Evolutionary conservation across 306 rosid species (phyloP).

Genomic region (Datisca glomerata): DNA sequence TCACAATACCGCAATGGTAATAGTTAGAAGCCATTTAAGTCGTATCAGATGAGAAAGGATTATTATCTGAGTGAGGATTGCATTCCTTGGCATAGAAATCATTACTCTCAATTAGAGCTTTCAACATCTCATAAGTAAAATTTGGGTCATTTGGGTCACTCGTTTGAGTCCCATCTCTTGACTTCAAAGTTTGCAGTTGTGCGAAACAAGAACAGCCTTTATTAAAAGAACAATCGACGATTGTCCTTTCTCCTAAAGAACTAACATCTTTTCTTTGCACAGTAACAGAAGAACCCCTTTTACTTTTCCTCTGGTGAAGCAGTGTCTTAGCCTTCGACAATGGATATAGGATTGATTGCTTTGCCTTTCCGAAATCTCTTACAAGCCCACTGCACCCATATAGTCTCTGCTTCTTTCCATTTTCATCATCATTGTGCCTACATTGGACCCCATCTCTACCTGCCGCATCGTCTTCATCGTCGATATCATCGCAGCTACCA

Average conservation of each 20-base stretch:
- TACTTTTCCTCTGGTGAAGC: slow-evolving; percentile 17
- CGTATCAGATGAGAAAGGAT: neutral
- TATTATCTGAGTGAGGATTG: slow-evolving; percentile 48
- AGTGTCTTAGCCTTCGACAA: slow-evolving; percentile 32
- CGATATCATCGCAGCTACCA: slow-evolving; percentile 20
- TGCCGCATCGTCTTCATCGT: slow-evolving; percentile 21
- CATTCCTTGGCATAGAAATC: slow-evolving; percentile 60
- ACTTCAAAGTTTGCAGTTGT: slow-evolving; percentile 33
- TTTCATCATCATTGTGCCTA: slow-evolving; percentile 8
- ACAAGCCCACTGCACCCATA: slow-evolving; percentile 15
- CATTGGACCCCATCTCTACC: slow-evolving; percentile 2
- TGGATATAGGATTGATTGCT: slow-evolving; percentile 24
- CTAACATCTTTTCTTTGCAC: slow-evolving; percentile 7
- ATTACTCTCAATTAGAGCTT: slow-evolving; percentile 43
- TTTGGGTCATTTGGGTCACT: slow-evolving; percentile 52
- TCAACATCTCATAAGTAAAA: slow-evolving; percentile 44
- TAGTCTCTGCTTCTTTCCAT: slow-evolving; percentile 16
- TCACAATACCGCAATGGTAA: too few species aligned
- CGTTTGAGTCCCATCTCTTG: slow-evolving; percentile 24
- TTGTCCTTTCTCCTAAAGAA: slow-evolving; percentile 26
- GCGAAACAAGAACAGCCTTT: slow-evolving; percentile 51
- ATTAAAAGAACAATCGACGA: slow-evolving; percentile 9
- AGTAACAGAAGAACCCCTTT: slow-evolving; percentile 16
- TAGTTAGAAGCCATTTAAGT: too few species aligned
- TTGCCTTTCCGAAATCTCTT: slow-evolving; percentile 19